phyloP scores from a whole-genome alignment of 2,329 filamentous ascomycete genomes.

The Fusarium sacchari region DNA sequence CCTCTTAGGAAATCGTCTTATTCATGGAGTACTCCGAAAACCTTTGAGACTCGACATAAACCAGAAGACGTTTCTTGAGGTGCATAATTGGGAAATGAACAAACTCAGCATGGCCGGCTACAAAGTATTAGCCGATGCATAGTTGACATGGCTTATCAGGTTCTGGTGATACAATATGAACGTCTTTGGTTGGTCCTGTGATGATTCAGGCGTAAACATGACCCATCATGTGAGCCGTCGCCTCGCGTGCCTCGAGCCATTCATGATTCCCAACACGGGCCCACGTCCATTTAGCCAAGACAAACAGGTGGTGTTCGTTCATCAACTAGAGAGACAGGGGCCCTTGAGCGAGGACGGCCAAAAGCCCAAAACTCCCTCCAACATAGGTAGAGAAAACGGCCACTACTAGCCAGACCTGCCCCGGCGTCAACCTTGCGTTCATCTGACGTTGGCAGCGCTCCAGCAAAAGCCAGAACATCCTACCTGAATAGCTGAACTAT shows the following conservation, averaged over 20 bases:
- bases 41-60: neutral
- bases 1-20: neutral
- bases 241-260: slow-evolving; percentile 32
- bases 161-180: neutral
- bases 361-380: neutral
- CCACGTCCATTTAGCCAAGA: neutral
- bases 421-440: slow-evolving; percentile 30
- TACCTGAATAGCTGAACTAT: neutral
- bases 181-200: slow-evolving; percentile 13
- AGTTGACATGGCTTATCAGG: neutral
- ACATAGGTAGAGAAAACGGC: neutral
- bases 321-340: neutral
- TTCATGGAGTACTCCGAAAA: neutral
- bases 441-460: slow-evolving; percentile 24
- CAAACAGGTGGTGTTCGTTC: neutral
- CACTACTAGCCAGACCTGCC: neutral
- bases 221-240: slow-evolving; percentile 39
- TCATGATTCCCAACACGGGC: slow-evolving; percentile 8
- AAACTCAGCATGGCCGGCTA: neutral
- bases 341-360: neutral
- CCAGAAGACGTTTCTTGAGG: neutral
- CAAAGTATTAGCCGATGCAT: neutral
- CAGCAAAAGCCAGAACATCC: slow-evolving; percentile 4
- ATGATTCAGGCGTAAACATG: slow-evolving; percentile 32
- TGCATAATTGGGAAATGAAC: neutral